Conservation (phyloP, 2,329 filamentous ascomycete species). For the Teratosphaeria epicoccoides region DNA sequence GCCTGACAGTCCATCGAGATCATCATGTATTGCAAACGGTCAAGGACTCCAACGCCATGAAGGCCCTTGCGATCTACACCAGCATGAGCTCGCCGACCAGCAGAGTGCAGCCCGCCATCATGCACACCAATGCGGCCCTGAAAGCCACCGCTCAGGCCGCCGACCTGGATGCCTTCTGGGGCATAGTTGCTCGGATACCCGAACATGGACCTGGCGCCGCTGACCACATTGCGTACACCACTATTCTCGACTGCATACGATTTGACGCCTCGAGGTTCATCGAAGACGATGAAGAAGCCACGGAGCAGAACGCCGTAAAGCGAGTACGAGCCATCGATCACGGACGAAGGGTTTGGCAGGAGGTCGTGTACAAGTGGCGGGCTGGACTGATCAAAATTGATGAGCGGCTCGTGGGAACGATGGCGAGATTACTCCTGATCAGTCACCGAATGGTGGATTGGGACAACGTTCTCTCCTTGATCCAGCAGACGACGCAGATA, state of each 20-base stretch:
- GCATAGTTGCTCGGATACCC: conserved; percentile 61
- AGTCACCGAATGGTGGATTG: conserved; percentile 51
- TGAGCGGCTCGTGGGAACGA: conserved; percentile 65
- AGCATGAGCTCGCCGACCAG: conserved; percentile 56
- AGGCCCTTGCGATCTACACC: conserved; percentile 67
- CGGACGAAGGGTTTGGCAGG: conserved; percentile 67
- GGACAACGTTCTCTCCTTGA: conserved; percentile 60
- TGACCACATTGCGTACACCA: conserved; percentile 66
- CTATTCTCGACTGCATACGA: conserved; percentile 67
- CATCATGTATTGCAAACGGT: background rate
- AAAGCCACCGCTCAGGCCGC: conserved; percentile 63
- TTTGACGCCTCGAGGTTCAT: conserved; percentile 22
- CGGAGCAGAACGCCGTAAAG: conserved; percentile 17
- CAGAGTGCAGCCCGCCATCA: conserved; percentile 58
- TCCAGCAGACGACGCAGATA: conserved; percentile 75
- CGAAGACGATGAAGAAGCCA: background rate
- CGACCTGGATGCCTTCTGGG: conserved; percentile 73
- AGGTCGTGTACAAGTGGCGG: conserved; percentile 67
- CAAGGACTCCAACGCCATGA: conserved; percentile 49
- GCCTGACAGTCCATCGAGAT: conserved; percentile 36
- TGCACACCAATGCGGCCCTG: conserved; percentile 82
- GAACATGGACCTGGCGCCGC: conserved; percentile 52
- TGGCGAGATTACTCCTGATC: conserved; percentile 67
- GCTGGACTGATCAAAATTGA: conserved; percentile 61
- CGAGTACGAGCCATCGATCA: conserved; percentile 47